Evolutionary conservation across 2,329 filamentous ascomycete species (phyloP).

Genomic region (Fusarium sp.): DNA sequence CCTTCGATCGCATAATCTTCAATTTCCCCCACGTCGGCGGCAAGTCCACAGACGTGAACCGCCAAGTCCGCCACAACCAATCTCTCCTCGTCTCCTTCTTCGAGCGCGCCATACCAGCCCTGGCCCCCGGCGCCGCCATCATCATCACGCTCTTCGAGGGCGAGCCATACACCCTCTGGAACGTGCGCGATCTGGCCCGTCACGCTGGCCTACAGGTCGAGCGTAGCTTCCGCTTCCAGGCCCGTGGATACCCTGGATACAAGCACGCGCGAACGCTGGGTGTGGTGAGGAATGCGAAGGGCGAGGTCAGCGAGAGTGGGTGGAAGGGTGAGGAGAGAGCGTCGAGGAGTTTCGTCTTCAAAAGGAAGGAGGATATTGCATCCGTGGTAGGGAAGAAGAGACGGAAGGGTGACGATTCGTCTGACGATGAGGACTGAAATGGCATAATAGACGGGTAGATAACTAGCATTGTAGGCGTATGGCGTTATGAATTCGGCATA

Average conservation of each 20-base stretch:
- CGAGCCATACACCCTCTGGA: slow-evolving; percentile 96
- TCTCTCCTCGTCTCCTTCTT: slow-evolving; percentile 80
- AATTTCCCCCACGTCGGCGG: slow-evolving; percentile 98
- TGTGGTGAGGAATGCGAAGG: slow-evolving; percentile 65
- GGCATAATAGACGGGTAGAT: neutral
- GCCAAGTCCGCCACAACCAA: slow-evolving; percentile 94
- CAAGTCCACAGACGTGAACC: slow-evolving; percentile 90
- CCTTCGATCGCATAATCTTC: slow-evolving; percentile 86
- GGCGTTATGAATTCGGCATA: slow-evolving; percentile 11
- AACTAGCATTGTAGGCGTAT: slow-evolving; percentile 22
- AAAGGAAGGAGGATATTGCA: slow-evolving; percentile 66
- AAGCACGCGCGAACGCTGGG: slow-evolving; percentile 80
- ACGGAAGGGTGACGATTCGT: slow-evolving; percentile 52
- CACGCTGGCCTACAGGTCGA: slow-evolving; percentile 79
- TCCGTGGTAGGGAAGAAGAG: slow-evolving; percentile 47
- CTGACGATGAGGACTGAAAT: slow-evolving; percentile 50
- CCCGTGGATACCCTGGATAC: slow-evolving; percentile 78
- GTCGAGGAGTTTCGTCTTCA: slow-evolving; percentile 73
- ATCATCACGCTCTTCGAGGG: slow-evolving; percentile 92
- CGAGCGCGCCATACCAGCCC: slow-evolving; percentile 59
- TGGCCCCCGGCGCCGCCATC: slow-evolving; percentile 69
- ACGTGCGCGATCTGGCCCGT: slow-evolving; percentile 86
- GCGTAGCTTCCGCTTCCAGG: slow-evolving; percentile 77
- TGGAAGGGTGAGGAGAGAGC: slow-evolving; percentile 60
- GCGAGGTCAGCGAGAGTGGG: slow-evolving; percentile 57